Evolutionary conservation across 768 basidiomycete species (phyloP), one percentile per base, ranked within the genome.

Genomic region (Rhodotorula sphaerocarpa): DNA sequence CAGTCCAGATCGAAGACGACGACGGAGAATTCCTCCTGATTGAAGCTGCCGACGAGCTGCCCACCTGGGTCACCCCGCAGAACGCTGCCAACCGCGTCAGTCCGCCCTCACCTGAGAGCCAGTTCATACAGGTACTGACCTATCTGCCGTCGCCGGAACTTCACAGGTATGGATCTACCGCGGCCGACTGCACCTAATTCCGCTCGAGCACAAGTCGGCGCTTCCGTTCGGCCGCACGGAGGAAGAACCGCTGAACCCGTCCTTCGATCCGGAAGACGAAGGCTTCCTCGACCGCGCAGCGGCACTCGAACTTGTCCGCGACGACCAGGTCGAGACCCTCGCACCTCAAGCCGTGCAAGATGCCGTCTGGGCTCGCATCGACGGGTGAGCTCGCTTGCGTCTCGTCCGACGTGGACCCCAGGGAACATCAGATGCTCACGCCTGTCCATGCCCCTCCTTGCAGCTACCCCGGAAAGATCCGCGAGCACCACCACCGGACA

Each of bases 51-150:
- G 87, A 95, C 55, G 81, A 79, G 33, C 77, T 99, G 20, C 93
- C 93, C 21, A 76, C 79, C 7, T 97, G 93, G 95, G 84, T 95
- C 50, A 86, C 85, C 33, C 95, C 93, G 20, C 79, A 84, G 39
- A 96, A 93, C 74, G 84, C 90, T 52, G 84, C 86, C 75, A 93
- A 97, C 77, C 84, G 95, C 79, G 91, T 92, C 77, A 78, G 88
- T 79, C 62, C 69, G 59, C 65, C 51, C 20, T 27, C 46, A n/a
- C 27, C 25, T 27, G 20, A 10, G 11, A 44, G 14, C 43, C 15
- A 43, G 39, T 44, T 56, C 31, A 52, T 27, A n/a, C n/a, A n/a
- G n/a, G n/a, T n/a, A n/a, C n/a, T n/a, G n/a, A n/a, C n/a, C 25
- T 57, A 16, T 30, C 33, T 47, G 43, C 34, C 25, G 30, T 63